Percentiles rank a stretch among this genome's conserved stretches.
These are phyloP conservation scores for Aegilops speltoides DNA, from an alignment of 176 grass and related monocot species.

Conservation along the genomic window DNA sequence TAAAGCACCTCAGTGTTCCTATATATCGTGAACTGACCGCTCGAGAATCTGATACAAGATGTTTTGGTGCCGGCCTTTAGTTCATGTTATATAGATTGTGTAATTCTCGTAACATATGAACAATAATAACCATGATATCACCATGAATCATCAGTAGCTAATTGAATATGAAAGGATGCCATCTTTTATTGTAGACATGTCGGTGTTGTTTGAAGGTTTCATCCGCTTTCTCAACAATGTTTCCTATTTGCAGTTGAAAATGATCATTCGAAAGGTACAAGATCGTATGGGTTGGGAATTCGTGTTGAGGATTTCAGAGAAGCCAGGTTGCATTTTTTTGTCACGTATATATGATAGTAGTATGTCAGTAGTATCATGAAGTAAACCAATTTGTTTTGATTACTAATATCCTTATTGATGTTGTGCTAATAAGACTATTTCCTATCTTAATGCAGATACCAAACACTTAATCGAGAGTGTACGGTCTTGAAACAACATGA, in stretches of 20 bases:
- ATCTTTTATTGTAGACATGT: neutral
- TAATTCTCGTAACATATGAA: neutral
- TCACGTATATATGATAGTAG: neutral
- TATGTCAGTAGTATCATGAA: neutral
- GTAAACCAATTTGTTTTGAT: neutral
- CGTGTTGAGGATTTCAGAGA: neutral
- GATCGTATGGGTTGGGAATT: neutral
- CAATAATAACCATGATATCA: neutral
- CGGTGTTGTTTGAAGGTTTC: neutral
- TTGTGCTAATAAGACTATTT: neutral
- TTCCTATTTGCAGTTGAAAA: neutral
- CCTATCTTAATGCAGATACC: neutral
- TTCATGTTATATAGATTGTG: neutral
- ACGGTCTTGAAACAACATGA: neutral
- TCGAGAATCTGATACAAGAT: neutral
- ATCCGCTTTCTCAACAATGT: neutral
- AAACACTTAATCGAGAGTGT: neutral
- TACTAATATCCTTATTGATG: neutral
- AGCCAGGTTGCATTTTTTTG: neutral
- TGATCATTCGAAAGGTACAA: neutral
- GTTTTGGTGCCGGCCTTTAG: neutral
- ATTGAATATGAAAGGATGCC: neutral
- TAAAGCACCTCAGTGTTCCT: neutral
- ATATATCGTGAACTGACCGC: neutral
- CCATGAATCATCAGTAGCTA: neutral